These are phyloP conservation scores for Puccinellia tenuiflora DNA, from an alignment of 176 grass and related monocot genomes.

Conservation along the genomic window DNA sequence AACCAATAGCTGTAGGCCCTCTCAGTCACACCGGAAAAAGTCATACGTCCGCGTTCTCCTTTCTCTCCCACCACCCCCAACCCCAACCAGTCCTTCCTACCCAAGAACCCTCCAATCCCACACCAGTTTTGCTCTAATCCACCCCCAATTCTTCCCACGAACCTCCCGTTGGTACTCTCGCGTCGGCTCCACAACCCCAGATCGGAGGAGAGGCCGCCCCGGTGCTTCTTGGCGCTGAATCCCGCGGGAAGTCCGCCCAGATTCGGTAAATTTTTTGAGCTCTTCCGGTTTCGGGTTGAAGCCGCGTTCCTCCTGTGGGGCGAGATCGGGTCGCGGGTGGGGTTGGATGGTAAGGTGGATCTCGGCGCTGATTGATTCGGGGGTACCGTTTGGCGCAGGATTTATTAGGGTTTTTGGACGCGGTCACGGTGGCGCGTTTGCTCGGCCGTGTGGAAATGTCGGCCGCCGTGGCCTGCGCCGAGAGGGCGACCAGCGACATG, in stretches of 20 bases:
- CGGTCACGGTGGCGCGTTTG: not conserved
- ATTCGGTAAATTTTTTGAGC: constrained; percentile 24
- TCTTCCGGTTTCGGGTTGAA: not conserved
- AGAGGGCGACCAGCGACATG: constrained; percentile 91
- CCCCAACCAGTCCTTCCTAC: not conserved
- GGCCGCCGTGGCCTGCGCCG: constrained; percentile 61
- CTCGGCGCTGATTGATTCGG: constrained; percentile 22
- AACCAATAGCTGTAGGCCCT: not conserved
- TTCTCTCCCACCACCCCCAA: not conserved
- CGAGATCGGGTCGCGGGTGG: not conserved
- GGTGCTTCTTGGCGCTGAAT: constrained; percentile 16
- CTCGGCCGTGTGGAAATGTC: constrained; percentile 20
- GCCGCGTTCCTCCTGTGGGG: not conserved
- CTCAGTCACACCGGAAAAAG: constrained; percentile 8
- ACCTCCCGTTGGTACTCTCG: not conserved
- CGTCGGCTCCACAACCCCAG: not conserved
- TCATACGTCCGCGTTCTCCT: constrained; percentile 12
- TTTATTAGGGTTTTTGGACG: constrained; percentile 36
- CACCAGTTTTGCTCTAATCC: constrained; percentile 1
- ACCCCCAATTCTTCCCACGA: not conserved
- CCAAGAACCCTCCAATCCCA: constrained; percentile 33
- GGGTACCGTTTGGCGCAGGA: constrained; percentile 5
- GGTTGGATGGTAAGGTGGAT: not conserved
- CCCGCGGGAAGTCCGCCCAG: not conserved
- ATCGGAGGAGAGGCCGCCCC: not conserved